phyloP scores from a whole-genome alignment of 495 filamentous ascomycete species.

The Podospora fimiseda region DNA sequence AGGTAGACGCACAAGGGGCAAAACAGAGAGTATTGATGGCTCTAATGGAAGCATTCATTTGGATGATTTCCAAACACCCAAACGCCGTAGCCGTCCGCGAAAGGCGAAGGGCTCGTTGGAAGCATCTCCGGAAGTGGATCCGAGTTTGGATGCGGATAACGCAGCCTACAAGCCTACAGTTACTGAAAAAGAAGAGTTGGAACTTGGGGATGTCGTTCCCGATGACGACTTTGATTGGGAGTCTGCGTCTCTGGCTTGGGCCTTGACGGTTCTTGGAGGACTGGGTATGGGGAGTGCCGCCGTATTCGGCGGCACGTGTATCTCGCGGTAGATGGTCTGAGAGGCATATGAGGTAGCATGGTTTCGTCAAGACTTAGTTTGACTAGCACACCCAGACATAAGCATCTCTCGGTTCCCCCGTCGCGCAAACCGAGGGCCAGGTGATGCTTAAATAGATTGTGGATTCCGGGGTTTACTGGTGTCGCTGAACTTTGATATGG shows the following conservation, averaged over 20 bases:
- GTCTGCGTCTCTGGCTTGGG: constrained; percentile 39
- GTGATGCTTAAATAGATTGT: too few species aligned
- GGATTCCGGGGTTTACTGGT: too few species aligned
- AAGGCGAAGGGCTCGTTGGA: constrained; percentile 24
- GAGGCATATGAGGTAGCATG: too few species aligned
- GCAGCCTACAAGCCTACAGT: constrained; percentile 26
- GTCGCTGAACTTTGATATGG: too few species aligned
- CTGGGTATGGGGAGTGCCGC: constrained; percentile 35
- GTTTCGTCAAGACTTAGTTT: too few species aligned
- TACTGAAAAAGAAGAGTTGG: constrained; percentile 13
- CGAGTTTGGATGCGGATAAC: constrained; percentile 14
- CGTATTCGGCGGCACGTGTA: constrained; percentile 40
- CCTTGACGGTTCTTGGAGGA: constrained; percentile 34
- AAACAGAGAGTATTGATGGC: not conserved
- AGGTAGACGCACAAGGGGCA: not conserved
- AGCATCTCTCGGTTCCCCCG: too few species aligned
- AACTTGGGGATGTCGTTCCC: constrained; percentile 28
- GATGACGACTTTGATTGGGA: constrained; percentile 40
- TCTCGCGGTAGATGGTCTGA: constrained; percentile 24
- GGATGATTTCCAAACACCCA: not conserved
- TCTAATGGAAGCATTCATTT: constrained; percentile 13
- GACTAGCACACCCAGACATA: too few species aligned
- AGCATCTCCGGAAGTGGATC: constrained; percentile 16
- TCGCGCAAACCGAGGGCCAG: too few species aligned
- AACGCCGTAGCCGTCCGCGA: constrained; percentile 19